Conservation (phyloP, 108 stramenopile genomes). For the Fragilaria radians region DNA sequence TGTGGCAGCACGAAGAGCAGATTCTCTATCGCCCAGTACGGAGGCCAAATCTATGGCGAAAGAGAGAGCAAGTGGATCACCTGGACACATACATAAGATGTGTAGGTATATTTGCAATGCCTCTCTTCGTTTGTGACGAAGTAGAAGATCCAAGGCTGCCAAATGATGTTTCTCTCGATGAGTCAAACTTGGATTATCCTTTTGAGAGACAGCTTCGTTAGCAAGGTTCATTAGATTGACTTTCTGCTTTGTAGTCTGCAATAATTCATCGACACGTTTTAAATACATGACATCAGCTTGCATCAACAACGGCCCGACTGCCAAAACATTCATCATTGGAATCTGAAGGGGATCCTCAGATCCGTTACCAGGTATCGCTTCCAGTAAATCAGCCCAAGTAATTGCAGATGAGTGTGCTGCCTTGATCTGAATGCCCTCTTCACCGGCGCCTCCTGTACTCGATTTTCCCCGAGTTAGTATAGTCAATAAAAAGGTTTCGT, state of each 20-base stretch:
- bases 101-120: slow-evolving; percentile 53
- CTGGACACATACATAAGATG: slow-evolving; percentile 59
- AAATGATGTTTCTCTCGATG: slow-evolving; percentile 57
- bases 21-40: slow-evolving; percentile 48
- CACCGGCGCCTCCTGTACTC: slow-evolving; percentile 63
- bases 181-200: slow-evolving; percentile 35
- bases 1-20: slow-evolving; percentile 56
- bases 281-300: slow-evolving; percentile 63
- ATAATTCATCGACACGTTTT: slow-evolving; percentile 44
- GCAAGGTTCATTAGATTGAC: slow-evolving; percentile 31
- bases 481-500: slow-evolving; percentile 59
- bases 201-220: slow-evolving; percentile 24
- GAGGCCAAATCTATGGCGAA: slow-evolving; percentile 73
- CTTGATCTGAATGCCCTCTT: slow-evolving; percentile 52
- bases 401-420: slow-evolving; percentile 62
- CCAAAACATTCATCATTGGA: slow-evolving; percentile 71
- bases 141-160: slow-evolving; percentile 44
- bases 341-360: slow-evolving; percentile 24
- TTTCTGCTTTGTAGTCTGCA: slow-evolving; percentile 16
- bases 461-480: slow-evolving; percentile 61
- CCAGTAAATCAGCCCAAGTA: slow-evolving; percentile 58
- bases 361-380: too few relatives aligned
- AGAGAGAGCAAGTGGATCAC: slow-evolving; percentile 70
- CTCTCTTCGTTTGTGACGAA: slow-evolving; percentile 48
- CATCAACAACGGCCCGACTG: slow-evolving; percentile 66